These are phyloP conservation scores for Lipomyces yamanashiensis DNA, from an alignment of 805 yeast genomes.

Conservation along the genomic window DNA sequence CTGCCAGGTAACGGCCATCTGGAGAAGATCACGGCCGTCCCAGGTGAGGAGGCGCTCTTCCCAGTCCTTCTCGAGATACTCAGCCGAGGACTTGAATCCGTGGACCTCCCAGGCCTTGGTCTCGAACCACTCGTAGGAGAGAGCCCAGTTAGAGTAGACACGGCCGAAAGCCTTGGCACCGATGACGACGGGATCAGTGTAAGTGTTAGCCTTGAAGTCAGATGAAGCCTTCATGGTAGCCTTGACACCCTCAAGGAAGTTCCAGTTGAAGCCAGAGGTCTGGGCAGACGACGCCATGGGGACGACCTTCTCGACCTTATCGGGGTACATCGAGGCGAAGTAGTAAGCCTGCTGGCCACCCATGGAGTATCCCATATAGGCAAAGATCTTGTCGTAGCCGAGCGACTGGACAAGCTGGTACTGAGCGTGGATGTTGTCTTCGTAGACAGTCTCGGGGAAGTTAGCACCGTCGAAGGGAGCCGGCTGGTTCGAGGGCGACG, in stretches of 20 bases:
- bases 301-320: slow-evolving; percentile 30
- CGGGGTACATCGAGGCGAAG: slow-evolving; percentile 36
- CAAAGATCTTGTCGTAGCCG: slow-evolving; percentile 34
- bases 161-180: slow-evolving; percentile 38
- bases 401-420: slow-evolving; percentile 27
- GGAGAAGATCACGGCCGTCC: slow-evolving; percentile 35
- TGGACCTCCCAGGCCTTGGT: slow-evolving; percentile 34
- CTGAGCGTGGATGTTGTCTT: slow-evolving; percentile 37
- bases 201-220: slow-evolving; percentile 30
- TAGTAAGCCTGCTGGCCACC: slow-evolving; percentile 38
- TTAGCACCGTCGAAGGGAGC: slow-evolving; percentile 36
- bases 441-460: slow-evolving; percentile 36
- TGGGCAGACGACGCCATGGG: slow-evolving; percentile 37
- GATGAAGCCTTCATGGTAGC: slow-evolving; percentile 28
- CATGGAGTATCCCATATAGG: slow-evolving; percentile 37
- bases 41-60: slow-evolving; percentile 33
- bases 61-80: slow-evolving; percentile 32
- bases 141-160: slow-evolving; percentile 38
- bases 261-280: slow-evolving; percentile 37
- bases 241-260: slow-evolving; percentile 37
- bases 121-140: slow-evolving; percentile 36
- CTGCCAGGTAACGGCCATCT: slow-evolving; percentile 37
- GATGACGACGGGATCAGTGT: slow-evolving; percentile 31
- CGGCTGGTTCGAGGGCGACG: slow-evolving; percentile 36
- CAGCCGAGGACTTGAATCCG: slow-evolving; percentile 35